Evolutionary conservation across 495 filamentous ascomycete species (phyloP), one percentile per base, ranked within the genome.

Genomic region (Hypoxylon subgilvum): DNA sequence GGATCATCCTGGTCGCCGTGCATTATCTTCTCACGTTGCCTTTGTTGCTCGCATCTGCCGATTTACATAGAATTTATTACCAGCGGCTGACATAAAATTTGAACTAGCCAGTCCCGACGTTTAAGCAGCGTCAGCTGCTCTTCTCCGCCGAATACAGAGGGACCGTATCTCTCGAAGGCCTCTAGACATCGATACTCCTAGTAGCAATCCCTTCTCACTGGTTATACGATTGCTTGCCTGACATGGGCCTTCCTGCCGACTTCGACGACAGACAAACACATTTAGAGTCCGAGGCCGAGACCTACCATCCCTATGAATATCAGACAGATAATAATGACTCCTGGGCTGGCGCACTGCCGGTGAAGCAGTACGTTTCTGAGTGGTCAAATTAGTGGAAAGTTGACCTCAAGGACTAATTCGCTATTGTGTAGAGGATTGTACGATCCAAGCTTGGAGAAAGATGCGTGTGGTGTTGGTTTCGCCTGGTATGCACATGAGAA

Each of bases 391-490:
- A 6, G 14, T 30, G 28, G 32, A 23, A 21, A 54, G 41, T 21
- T 13, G 9, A 12, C 12, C n/a, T 32, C 35, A 12, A 1, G 52
- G 49, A n/a, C 63, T 71, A 52, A 69, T 50, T 9, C 28, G 49
- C 51, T 47, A 8, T 25, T n/a, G 8, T 27, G 34, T 36, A 82
- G 81, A 66, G 94, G 93, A 76, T 85, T 99, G 25, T 99, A 99
- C 70, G 92, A 97, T 74, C 94, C 94, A 47, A 85, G 87, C 68
- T 86, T 94, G 49, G 94, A 99, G 74, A 99, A 99, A 75, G 94
- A 99, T 92, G 91, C 94, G 38, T 99, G 94, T 71, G 94, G 94
- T 88, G 94, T 99, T 63, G 95, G 94, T 69, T 99, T 99, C 75
- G 92, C 94, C 72, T 96, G 94, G 92, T 97, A 80, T 79, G 90